Conservation (phyloP, 257 asterid genomes). For the Penstemon barbatus region DNA sequence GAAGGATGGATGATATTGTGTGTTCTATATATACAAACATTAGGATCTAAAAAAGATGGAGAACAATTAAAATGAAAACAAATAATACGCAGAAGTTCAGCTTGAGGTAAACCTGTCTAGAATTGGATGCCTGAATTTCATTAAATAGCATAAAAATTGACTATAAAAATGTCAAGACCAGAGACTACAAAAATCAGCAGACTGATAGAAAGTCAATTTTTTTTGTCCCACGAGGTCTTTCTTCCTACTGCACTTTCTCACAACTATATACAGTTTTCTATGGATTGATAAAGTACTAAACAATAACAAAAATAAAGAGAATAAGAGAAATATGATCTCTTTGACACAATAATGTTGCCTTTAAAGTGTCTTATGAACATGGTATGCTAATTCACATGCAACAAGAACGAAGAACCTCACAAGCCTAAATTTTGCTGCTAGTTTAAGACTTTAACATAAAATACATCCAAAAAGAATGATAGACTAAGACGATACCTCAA, state of each 20-base stretch:
- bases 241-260: not conserved
- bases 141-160: not conserved
- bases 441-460: not conserved
- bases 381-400: not conserved
- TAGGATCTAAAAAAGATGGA: not conserved
- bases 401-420: not conserved
- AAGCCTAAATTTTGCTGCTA: conserved; percentile 6
- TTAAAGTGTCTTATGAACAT: not conserved
- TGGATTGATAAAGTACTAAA: not conserved
- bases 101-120: not conserved
- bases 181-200: not conserved
- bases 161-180: not conserved
- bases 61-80: not conserved
- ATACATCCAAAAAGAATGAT: not conserved
- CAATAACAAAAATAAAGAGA: too few species aligned
- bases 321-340: too few species aligned
- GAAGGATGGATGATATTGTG: not conserved
- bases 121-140: not conserved
- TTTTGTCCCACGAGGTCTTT: not conserved
- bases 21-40: too few species aligned
- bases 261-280: not conserved
- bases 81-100: too few species aligned
- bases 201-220: not conserved
- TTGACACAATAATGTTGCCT: too few species aligned
- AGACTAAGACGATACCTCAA: conserved; percentile 50